Evolutionary conservation across 768 basidiomycete genomes (phyloP).

Genomic region (Plicaturopsis crispa): DNA sequence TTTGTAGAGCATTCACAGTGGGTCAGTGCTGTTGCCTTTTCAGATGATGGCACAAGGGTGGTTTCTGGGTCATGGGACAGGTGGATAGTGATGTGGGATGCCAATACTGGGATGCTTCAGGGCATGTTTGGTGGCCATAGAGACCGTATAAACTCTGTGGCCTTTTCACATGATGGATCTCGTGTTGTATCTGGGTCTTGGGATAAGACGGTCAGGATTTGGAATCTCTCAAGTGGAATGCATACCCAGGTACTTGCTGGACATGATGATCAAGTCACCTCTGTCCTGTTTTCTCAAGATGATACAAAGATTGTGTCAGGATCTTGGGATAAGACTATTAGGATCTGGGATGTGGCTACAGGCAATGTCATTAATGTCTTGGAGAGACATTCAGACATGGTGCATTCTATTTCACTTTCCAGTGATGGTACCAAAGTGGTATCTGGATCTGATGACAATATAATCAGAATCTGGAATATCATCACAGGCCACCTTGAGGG

Average conservation of each 20-base stretch:
- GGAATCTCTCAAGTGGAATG: constrained; percentile 1
- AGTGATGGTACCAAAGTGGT: background rate
- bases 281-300: background rate
- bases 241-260: background rate
- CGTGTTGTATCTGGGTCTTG: constrained; percentile 6
- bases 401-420: background rate
- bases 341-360: constrained; percentile 6
- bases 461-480: constrained; percentile 8
- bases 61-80: background rate
- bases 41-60: background rate
- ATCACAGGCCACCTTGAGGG: background rate
- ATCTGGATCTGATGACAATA: constrained; percentile 6
- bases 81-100: background rate
- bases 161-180: constrained; percentile 6
- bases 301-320: constrained; percentile 1
- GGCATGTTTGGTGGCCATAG: constrained; percentile 5
- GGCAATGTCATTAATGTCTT: background rate
- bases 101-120: background rate
- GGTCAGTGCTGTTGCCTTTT: background rate
- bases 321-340: constrained; percentile 4
- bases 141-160: constrained; percentile 5
- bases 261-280: background rate
- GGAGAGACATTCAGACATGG: background rate
- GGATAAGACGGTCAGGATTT: constrained; percentile 6
- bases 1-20: too few species aligned